A percentile compares a stretch with the other conserved stretches of the same genome.
Evolutionary conservation across 2,329 filamentous ascomycete species (phyloP).

Genomic region (Calonectria pteridis): DNA sequence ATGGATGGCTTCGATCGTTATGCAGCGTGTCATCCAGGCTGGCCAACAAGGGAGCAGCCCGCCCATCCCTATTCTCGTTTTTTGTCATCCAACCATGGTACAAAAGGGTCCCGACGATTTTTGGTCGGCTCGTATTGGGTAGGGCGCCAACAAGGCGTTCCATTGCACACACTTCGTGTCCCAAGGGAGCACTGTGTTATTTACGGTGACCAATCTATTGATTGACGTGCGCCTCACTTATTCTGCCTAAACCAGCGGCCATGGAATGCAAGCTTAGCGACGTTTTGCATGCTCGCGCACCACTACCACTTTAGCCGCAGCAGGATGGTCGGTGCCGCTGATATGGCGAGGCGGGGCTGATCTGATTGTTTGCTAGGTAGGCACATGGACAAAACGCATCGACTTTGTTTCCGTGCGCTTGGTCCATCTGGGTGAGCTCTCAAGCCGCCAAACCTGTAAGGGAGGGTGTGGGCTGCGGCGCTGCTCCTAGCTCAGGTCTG

Average conservation of each 20-base stretch:
- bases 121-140: not conserved
- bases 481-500: conserved; percentile 7
- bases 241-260: conserved; percentile 8
- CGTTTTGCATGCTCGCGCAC: not conserved
- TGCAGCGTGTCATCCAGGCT: conserved; percentile 24
- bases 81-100: not conserved
- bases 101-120: conserved; percentile 1
- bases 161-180: conserved; percentile 3
- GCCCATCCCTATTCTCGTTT: conserved; percentile 17
- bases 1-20: conserved; percentile 20
- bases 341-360: not conserved
- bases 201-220: not conserved
- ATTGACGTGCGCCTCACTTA: not conserved
- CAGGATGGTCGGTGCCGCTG: conserved; percentile 6
- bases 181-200: not conserved
- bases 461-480: not conserved
- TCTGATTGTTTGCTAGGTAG: not conserved
- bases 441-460: not conserved
- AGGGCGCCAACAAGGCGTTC: conserved; percentile 5
- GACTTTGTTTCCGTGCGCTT: not conserved
- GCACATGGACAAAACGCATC: not conserved
- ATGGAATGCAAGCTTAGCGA: not conserved
- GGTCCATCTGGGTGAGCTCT: not conserved
- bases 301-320: conserved; percentile 15
- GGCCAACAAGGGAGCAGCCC: conserved; percentile 22